A percentile compares a stretch with the other conserved stretches of the same genome.
Evolutionary conservation across 2,329 filamentous ascomycete genomes (phyloP).

Genomic region (Diaporthe citriasiana): DNA sequence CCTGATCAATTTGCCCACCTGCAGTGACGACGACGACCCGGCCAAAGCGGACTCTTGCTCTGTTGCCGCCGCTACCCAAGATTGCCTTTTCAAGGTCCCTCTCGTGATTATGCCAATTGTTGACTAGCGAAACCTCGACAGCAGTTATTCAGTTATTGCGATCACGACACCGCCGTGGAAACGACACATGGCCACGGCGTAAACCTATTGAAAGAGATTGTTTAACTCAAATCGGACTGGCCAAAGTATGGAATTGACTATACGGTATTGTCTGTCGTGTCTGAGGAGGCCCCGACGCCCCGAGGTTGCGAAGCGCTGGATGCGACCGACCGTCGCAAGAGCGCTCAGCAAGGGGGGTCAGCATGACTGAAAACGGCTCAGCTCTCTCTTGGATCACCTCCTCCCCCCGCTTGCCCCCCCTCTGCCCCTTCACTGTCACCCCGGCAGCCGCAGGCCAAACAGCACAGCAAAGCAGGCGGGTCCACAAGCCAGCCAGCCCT

Average conservation of each 20-base stretch:
- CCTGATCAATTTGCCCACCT: conserved; percentile 29
- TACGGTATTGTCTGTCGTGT: neutral
- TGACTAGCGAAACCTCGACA: neutral
- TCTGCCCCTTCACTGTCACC: conserved; percentile 22
- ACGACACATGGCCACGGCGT: neutral
- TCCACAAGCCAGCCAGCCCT: conserved; percentile 34
- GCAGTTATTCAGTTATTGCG: neutral
- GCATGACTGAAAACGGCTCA: conserved; percentile 38
- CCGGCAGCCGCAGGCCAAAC: conserved; percentile 34
- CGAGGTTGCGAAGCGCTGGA: conserved; percentile 37
- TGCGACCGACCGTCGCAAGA: conserved; percentile 39
- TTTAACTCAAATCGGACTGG: neutral
- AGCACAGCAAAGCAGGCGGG: conserved; percentile 39
- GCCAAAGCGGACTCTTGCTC: conserved; percentile 6
- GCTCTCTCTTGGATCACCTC: neutral
- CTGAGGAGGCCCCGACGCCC: conserved; percentile 1
- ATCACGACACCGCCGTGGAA: neutral
- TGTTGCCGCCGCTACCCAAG: neutral
- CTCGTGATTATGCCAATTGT: neutral
- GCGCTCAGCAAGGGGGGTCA: conserved; percentile 30
- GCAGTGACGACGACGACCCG: conserved; percentile 30
- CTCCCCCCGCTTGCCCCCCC: neutral
- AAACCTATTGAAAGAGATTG: neutral
- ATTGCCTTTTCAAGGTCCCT: neutral
- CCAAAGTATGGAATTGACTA: neutral